phyloP scores from a whole-genome alignment of 352 stramenopile species.

The Thalassiosira ordinaria region DNA sequence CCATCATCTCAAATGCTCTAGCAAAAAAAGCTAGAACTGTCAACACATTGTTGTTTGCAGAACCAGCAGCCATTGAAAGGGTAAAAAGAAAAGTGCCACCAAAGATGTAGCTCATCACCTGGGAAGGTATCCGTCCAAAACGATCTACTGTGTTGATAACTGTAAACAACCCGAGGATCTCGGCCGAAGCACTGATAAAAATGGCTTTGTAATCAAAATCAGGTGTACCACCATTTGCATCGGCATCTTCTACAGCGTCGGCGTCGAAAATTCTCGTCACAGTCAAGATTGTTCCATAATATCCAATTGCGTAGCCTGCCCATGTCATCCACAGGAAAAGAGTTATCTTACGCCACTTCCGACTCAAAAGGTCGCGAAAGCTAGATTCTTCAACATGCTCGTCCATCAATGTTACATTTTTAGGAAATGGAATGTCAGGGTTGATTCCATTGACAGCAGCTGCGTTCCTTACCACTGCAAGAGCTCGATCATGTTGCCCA shows the following conservation, averaged over 20 bases:
- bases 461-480: constrained; percentile 59
- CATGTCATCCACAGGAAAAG: constrained; percentile 64
- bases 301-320: constrained; percentile 63
- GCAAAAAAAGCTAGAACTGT: constrained; percentile 41
- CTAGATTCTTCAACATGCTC: constrained; percentile 60
- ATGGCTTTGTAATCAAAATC: constrained; percentile 80
- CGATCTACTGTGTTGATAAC: constrained; percentile 67
- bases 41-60: constrained; percentile 22
- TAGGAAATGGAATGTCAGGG: constrained; percentile 48
- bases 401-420: constrained; percentile 46
- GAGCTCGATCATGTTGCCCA: constrained; percentile 76
- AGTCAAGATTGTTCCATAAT: constrained; percentile 70
- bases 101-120: constrained; percentile 52
- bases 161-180: constrained; percentile 68
- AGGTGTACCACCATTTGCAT: constrained; percentile 17
- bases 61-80: constrained; percentile 55
- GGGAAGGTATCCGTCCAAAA: constrained; percentile 58
- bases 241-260: constrained; percentile 31
- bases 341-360: constrained; percentile 62
- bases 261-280: constrained; percentile 78
- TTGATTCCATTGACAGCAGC: constrained; percentile 59
- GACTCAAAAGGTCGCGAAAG: constrained; percentile 66
- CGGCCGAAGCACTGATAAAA: constrained; percentile 71
- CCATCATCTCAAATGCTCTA: constrained; percentile 78
- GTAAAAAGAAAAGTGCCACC: constrained; percentile 61